Conservation (phyloP, 768 basidiomycete genomes). For the Hygrocybe punicea region DNA sequence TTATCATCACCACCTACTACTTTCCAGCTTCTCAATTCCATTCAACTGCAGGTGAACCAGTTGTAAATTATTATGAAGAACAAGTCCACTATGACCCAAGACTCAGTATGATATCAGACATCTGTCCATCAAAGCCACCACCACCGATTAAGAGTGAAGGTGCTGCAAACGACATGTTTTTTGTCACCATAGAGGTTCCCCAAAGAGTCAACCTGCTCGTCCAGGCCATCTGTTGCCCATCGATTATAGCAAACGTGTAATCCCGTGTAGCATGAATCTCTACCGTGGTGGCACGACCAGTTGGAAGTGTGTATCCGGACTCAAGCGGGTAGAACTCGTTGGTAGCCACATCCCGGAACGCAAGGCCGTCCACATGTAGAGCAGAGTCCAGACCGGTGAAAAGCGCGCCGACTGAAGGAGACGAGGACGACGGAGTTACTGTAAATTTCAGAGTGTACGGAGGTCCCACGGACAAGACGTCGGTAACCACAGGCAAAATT, state of each 20-base stretch:
- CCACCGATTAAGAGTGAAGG: conserved; percentile 37
- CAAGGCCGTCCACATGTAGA: conserved; percentile 36
- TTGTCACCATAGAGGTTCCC: conserved; percentile 37
- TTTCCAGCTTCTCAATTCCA: no score
- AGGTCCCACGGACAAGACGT: conserved; percentile 40
- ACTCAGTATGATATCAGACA: neutral
- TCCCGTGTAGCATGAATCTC: conserved; percentile 37
- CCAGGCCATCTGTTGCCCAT: conserved; percentile 32
- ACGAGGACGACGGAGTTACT: conserved; percentile 29
- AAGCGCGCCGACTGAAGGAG: conserved; percentile 21
- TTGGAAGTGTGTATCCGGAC: conserved; percentile 23
- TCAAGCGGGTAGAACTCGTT: conserved; percentile 33
- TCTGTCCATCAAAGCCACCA: conserved; percentile 25
- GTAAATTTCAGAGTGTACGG: conserved; percentile 43
- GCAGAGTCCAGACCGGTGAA: conserved; percentile 37
- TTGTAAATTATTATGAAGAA: no score
- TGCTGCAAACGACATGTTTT: conserved; percentile 46
- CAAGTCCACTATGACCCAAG: neutral
- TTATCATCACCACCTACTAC: no score
- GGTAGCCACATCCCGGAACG: conserved; percentile 37
- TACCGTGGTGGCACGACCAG: conserved; percentile 32
- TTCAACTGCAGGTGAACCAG: no score
- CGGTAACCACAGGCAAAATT: conserved; percentile 23
- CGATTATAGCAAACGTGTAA: conserved; percentile 32
- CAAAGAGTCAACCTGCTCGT: conserved; percentile 38